phyloP scores from a whole-genome alignment of 2,329 filamentous ascomycete species.

The Sporothrix phasma region DNA sequence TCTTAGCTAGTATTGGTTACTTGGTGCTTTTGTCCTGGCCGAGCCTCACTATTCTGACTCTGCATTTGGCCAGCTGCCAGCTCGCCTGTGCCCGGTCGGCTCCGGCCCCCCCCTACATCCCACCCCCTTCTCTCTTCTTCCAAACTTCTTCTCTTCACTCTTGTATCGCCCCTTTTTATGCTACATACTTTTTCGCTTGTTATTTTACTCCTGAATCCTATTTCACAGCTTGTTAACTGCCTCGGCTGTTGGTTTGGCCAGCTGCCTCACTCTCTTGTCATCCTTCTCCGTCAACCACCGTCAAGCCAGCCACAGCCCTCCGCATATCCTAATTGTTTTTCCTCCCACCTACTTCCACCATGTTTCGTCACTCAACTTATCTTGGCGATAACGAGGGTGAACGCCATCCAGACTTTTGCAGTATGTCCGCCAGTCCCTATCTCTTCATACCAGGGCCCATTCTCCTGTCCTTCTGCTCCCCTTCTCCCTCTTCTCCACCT shows the following conservation, averaged over 20 bases:
- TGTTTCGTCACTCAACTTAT: constrained; percentile 14
- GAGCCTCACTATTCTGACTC: constrained; percentile 5
- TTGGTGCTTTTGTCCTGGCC: not conserved
- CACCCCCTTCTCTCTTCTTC: not conserved
- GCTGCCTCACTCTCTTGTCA: not conserved
- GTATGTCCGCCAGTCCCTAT: not conserved
- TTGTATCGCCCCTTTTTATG: not conserved
- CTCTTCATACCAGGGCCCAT: not conserved
- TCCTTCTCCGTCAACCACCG: not conserved
- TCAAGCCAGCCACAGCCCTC: not conserved
- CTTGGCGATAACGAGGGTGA: constrained; percentile 7
- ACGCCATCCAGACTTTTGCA: not conserved
- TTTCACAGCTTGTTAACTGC: not conserved
- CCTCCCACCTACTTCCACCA: not conserved
- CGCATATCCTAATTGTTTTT: not conserved
- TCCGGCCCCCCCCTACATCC: not conserved
- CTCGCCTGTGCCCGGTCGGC: not conserved
- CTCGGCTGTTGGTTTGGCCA: not conserved
- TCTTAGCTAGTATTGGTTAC: too few species aligned
- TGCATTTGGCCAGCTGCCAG: constrained; percentile 5
- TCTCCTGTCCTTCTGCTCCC: not conserved
- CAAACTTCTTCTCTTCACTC: not conserved
- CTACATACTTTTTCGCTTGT: constrained; percentile 4
- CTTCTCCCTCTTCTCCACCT: not conserved
- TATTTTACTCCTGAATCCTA: constrained; percentile 3